Base-by-base conservation (phyloP, 805 yeast species). In the Cyberlindnera lachancei region DNA sequence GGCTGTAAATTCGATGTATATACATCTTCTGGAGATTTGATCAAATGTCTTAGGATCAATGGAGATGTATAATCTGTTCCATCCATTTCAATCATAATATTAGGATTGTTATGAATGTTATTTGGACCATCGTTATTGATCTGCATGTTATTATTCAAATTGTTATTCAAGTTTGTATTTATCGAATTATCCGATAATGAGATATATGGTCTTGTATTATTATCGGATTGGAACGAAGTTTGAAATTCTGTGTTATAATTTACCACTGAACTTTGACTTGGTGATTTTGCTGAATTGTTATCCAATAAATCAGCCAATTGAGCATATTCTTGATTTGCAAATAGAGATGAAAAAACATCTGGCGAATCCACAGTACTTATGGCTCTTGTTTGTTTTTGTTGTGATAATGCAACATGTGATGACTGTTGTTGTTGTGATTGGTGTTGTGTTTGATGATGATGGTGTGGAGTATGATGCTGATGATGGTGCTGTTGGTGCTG, bases 1-100 rank as follows among this genome's bases (percentile, higher is more conserved):
- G 97, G 96, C 28, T 64, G 68, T 9, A 63, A 68, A n/a, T 86
- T 82, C 24, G 74, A 66, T 8, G 78, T 75, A 56, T 92, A 92
- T n/a, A 90, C 81, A 44, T 82, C 90, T 47, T 75, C 76, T 0
- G 92, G 90, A 34, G 77, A 70, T 54, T 62, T 71, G 38, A 73
- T 72, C 12, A 73, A 56, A 48, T 75, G 77, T 38, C 79, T 66
- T 35, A 75, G 61, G 10, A 70, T 61, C 36, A 75, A 50, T 6
- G 83, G 83, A 4, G 78, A 66, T 4, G 75, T 67, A 48, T 74
- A 76, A 30, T 64, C 70, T 9, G 57, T 42, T 4, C 38, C 46
- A 7, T 34, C 25, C 15, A 44, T 33, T 9, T 33, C 29, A 16
- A 38, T n/a, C 18, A 41, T 20, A 13, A 40, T 18, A 24, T 45